These are phyloP conservation scores for Citrus sinensis DNA, from an alignment of 345 rosid species.

Conservation along the genomic window DVS_A1.0 CM039165.1:8367001-8367500, in stretches of 20 bases:
- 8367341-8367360: not conserved
- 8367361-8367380: not conserved
- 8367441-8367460: too few species aligned
- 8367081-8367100: not conserved
- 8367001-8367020: too few species aligned
- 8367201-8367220: not conserved
- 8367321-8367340: not conserved
- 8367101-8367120: not conserved
- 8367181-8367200: not conserved
- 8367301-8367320: conserved; percentile 4
- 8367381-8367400: conserved; percentile 16
- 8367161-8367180: not conserved
- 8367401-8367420: conserved; percentile 4
- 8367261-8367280: conserved; percentile 8
- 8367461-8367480: too few species aligned
- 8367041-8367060: not conserved
- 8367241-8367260: not conserved
- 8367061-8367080: not conserved
- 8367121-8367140: not conserved
- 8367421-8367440: conserved; percentile 20
- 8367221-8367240: not conserved
- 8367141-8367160: not conserved
- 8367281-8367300: conserved; percentile 10
- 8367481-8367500: too few species aligned
- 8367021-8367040: not conserved